Base-by-base conservation (phyloP, 2,329 filamentous ascomycete genomes). In the Trichophyton mentagrophytes region DNA sequence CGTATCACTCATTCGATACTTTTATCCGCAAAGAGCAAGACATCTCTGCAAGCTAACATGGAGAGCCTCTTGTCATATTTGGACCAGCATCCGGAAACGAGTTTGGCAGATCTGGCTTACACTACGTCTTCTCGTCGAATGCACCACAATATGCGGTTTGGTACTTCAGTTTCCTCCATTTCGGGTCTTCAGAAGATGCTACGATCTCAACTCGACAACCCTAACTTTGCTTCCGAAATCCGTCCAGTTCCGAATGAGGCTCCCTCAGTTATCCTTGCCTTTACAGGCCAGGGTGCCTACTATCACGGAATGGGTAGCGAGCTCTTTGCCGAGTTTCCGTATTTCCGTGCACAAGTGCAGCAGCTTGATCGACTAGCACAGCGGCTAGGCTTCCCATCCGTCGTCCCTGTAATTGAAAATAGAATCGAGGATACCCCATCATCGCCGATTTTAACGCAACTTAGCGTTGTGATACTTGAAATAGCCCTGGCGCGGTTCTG, bases 91-190 rank as follows among this genome's bases (percentile, higher is more conserved):
- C 46, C 46, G 11, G 46, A 51, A 7, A 51, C 66, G 0, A 77
- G 77, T 0, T 66, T 86, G 1, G 74, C 77, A 0, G 72, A 81
- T 58, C 71, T 87, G 1, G 78, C 84, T 0, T 87, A 86, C 70
- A 84, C 82, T 0, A 84, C 80, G 0, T 85, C 84, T 1, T 85
- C 85, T 7, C 80, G 85, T 22, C 80, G 80, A 51, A 80, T 83
- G 8, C 60, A 61, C n/a, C 60, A 63, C 20, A 30, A 49, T 17
- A 44, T 58, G 17, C 56, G 57, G 15, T 15, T 60, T 25, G 30
- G 47, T 55, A 47, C 25, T 38, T 13, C 36, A 8, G 51, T 51
- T 27, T 51, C 46, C 3, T 25, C 22, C 11, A 27, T 51, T 5
- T 9, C 46, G 9, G 46, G 8, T 5, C 46, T 51, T 25, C 46